phyloP scores from a whole-genome alignment of 1,284 basidiomycete genomes.

The Mycena citricolor region DNA sequence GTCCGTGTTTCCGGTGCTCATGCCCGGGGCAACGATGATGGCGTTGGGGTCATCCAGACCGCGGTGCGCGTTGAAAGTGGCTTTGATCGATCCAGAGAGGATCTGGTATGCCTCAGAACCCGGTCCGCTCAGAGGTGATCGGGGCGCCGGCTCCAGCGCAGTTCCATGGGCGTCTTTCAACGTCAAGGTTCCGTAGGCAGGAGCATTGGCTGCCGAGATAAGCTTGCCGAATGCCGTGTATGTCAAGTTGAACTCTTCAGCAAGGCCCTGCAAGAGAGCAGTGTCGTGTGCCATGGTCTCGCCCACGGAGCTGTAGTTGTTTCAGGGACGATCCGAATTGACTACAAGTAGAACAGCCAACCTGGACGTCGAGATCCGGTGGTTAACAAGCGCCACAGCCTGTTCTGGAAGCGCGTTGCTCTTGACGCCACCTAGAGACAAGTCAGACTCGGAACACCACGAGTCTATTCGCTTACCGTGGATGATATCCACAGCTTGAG shows the following conservation, averaged over 20 bases:
- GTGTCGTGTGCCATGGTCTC: conserved; percentile 45
- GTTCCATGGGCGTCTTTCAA: conserved; percentile 38
- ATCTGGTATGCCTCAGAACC: conserved; percentile 41
- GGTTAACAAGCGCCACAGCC: conserved; percentile 56
- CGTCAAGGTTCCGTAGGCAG: conserved; percentile 37
- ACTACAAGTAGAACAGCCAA: conserved; percentile 25
- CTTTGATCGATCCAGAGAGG: conserved; percentile 48
- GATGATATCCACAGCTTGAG: conserved; percentile 67
- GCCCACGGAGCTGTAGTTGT: conserved; percentile 38
- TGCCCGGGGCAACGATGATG: conserved; percentile 36
- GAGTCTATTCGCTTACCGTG: conserved; percentile 21
- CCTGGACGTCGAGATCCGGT: conserved; percentile 56
- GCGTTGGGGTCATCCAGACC: conserved; percentile 22
- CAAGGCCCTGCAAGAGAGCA: conserved; percentile 42
- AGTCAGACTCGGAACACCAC: neutral
- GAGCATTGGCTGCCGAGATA: conserved; percentile 33
- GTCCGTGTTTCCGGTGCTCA: conserved; percentile 45
- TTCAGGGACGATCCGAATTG: conserved; percentile 2
- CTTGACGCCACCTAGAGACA: conserved; percentile 60
- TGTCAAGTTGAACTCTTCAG: conserved; percentile 49
- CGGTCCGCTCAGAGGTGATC: conserved; percentile 38
- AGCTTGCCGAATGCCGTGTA: conserved; percentile 51
- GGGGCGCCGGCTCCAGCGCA: conserved; percentile 43
- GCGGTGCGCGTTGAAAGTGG: conserved; percentile 41
- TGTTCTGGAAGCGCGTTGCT: conserved; percentile 61